These are phyloP conservation scores for Diplocarpon rosae DNA, from an alignment of 2,329 filamentous ascomycete genomes.

Conservation along the genomic window DNA sequence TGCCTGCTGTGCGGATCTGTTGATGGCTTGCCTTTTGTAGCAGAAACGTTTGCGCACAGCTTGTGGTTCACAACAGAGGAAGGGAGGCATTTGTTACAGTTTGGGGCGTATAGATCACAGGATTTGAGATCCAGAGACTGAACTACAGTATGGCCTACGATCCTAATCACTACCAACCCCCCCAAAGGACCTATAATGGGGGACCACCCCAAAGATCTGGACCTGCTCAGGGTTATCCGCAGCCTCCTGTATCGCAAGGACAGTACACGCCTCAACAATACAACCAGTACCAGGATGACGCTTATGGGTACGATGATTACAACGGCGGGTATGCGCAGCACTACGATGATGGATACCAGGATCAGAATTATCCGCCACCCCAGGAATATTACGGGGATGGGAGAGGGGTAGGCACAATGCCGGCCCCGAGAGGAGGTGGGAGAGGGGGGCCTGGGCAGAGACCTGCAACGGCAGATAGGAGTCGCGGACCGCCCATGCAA, in stretches of 20 bases:
- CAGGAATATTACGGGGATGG: constrained; percentile 23
- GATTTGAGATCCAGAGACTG: neutral
- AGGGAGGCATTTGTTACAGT: neutral
- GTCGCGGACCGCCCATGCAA: constrained; percentile 18
- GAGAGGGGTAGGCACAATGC: constrained; percentile 17
- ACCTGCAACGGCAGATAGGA: constrained; percentile 18
- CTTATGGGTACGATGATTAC: constrained; percentile 23
- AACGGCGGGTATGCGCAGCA: constrained; percentile 20
- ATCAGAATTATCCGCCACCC: constrained; percentile 22
- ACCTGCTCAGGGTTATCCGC: constrained; percentile 21
- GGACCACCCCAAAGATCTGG: constrained; percentile 20
- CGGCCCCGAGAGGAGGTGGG: constrained; percentile 16
- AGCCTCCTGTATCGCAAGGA: constrained; percentile 19
- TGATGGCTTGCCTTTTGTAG: constrained; percentile 4
- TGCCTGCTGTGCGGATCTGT: neutral
- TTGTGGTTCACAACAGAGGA: neutral
- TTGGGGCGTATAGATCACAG: neutral
- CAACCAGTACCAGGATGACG: constrained; percentile 24
- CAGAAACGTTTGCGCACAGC: neutral
- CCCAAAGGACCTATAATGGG: constrained; percentile 24
- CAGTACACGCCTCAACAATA: constrained; percentile 58
- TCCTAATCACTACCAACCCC: constrained; percentile 23
- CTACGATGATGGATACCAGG: constrained; percentile 21
- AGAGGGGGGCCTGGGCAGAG: constrained; percentile 20
- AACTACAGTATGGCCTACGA: constrained; percentile 25